Evolutionary conservation across 2,329 filamentous ascomycete species (phyloP).

Genomic region (Colletotrichum gloeosporioides): DNA sequence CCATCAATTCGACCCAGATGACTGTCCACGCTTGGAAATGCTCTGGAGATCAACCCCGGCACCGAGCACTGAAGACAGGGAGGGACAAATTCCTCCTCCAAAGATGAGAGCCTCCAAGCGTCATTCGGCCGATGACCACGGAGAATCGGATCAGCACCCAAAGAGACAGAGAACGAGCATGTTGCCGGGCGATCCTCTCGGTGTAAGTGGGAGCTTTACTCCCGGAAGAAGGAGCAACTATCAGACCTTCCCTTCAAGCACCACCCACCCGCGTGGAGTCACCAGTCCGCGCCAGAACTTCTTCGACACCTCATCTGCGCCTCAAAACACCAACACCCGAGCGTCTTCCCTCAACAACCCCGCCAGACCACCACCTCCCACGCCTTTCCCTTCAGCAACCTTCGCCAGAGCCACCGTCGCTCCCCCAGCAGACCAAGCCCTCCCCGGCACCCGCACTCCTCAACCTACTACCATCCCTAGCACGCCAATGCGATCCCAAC

Average conservation of each 20-base stretch:
- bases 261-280: not conserved
- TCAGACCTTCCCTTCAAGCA: not conserved
- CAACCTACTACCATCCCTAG: not conserved
- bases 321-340: no score
- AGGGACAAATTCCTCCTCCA: not conserved
- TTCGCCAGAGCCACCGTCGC: not conserved
- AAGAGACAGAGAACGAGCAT: not conserved
- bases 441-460: accelerated
- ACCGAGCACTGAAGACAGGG: accelerated
- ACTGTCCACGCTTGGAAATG: not conserved
- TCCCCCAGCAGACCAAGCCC: not conserved
- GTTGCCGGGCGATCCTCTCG: not conserved
- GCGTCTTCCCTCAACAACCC: no score
- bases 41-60: not conserved
- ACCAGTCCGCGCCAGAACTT: not conserved
- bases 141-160: accelerated
- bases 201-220: not conserved
- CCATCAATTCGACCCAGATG: accelerated
- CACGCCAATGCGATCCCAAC: not conserved
- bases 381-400: no score
- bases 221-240: not conserved
- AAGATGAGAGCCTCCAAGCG: not conserved
- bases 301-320: accelerated
- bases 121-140: not conserved
- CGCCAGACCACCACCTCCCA: no score